Evolutionary conservation across 1,139 yeast species (phyloP).

Genomic region (Hyphopichia burtonii): DNA sequence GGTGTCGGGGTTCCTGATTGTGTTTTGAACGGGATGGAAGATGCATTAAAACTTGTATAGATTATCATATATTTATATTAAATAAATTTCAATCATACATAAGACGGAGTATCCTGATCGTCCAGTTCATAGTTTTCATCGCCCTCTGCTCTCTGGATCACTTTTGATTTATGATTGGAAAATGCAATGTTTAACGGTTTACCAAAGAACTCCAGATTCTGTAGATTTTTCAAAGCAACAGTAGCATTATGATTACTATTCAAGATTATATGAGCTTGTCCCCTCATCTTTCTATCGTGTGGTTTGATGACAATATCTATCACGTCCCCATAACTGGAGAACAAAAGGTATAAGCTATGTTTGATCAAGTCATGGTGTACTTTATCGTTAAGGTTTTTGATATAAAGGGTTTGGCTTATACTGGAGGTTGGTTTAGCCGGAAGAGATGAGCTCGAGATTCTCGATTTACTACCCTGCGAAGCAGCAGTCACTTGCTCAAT

Average conservation of each 20-base stretch:
- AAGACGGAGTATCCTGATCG: slow-evolving; percentile 1
- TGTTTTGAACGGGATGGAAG: slow-evolving; percentile 60
- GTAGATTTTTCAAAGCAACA: slow-evolving; percentile 49
- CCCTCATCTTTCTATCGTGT: slow-evolving; percentile 50
- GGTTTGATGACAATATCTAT: slow-evolving; percentile 51
- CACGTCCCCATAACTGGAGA: slow-evolving; percentile 69
- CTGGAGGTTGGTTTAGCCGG: neutral
- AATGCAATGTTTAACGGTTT: slow-evolving; percentile 52
- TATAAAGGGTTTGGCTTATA: slow-evolving; percentile 52
- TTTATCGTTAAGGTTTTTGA: slow-evolving; percentile 67
- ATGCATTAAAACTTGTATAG: slow-evolving; percentile 35
- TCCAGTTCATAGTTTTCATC: neutral
- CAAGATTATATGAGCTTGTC: slow-evolving; percentile 75
- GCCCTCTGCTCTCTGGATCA: slow-evolving; percentile 9
- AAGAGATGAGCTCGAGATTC: neutral
- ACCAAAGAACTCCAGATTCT: slow-evolving; percentile 54
- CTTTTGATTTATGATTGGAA: slow-evolving; percentile 40
- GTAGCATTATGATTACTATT: slow-evolving; percentile 50
- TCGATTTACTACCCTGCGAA: neutral
- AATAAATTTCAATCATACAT: too few relatives aligned
- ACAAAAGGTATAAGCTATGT: slow-evolving; percentile 58
- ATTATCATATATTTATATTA: too few relatives aligned
- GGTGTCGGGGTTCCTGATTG: slow-evolving; percentile 94
- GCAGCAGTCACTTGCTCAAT: too few relatives aligned
- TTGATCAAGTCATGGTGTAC: slow-evolving; percentile 46